Percentiles rank a stretch among this genome's conserved stretches.
Evolutionary conservation across 2,329 filamentous ascomycete genomes (phyloP).

Genomic region (Pseudopithomyces maydicus): DNA sequence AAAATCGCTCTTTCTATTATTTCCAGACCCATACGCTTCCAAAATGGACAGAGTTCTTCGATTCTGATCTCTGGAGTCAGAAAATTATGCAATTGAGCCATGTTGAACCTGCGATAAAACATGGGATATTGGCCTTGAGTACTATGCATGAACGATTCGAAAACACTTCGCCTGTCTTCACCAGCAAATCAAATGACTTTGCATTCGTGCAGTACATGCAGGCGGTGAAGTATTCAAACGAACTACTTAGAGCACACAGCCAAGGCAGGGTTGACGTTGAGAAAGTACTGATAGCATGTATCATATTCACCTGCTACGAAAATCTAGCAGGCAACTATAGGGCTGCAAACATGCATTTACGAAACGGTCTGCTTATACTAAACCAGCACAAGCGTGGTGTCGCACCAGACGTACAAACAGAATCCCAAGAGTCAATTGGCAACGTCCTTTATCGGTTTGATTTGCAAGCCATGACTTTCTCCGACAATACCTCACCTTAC

Average conservation of each 20-base stretch:
- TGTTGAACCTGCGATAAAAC: conserved; percentile 35
- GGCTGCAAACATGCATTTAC: conserved; percentile 34
- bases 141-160: conserved; percentile 36
- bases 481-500: conserved; percentile 33
- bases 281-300: conserved; percentile 34
- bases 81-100: conserved; percentile 33
- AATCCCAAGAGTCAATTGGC: conserved; percentile 23
- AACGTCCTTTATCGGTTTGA: conserved; percentile 35
- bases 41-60: conserved; percentile 39
- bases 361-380: conserved; percentile 31
- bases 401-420: background rate
- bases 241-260: conserved; percentile 24
- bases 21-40: conserved; percentile 33
- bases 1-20: conserved; percentile 35
- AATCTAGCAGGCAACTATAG: conserved; percentile 37
- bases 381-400: conserved; percentile 21
- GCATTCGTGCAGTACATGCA: conserved; percentile 36
- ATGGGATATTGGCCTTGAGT: conserved; percentile 35
- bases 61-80: conserved; percentile 37
- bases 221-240: conserved; percentile 35
- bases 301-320: conserved; percentile 39
- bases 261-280: conserved; percentile 28
- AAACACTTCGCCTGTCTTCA: conserved; percentile 16
- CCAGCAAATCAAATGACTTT: conserved; percentile 22
- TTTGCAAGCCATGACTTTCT: conserved; percentile 39